Evolutionary conservation across 2,329 filamentous ascomycete species (phyloP).

Genomic region (Beauveria scarabaeidicola): DNA sequence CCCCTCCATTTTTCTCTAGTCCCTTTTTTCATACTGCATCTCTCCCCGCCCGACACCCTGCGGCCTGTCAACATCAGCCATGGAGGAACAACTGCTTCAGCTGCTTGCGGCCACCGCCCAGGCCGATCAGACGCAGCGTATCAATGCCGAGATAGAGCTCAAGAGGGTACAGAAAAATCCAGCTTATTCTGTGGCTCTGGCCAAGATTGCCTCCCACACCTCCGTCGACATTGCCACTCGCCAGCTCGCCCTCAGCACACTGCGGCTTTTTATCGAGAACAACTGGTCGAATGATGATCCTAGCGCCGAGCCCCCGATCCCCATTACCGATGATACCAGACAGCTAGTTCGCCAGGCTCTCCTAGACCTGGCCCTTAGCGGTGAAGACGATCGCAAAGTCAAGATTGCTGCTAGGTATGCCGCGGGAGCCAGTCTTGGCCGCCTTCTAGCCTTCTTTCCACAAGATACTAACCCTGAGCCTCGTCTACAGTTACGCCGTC

Average conservation of each 20-base stretch:
- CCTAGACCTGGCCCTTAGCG: conserved; percentile 67
- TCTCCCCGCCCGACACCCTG: neutral
- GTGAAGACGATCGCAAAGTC: conserved; percentile 72
- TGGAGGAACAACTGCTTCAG: conserved; percentile 89
- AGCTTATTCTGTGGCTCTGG: conserved; percentile 70
- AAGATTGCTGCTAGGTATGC: conserved; percentile 77
- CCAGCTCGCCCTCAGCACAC: conserved; percentile 70
- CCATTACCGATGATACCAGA: conserved; percentile 67
- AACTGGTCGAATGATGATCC: conserved; percentile 76
- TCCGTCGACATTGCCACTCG: conserved; percentile 67
- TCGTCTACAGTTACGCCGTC: conserved; percentile 53
- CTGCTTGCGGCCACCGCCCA: conserved; percentile 83
- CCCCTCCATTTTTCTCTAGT: conserved; percentile 2
- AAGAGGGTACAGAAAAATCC: conserved; percentile 59
- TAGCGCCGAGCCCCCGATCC: conserved; percentile 52
- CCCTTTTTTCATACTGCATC: neutral
- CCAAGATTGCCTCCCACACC: conserved; percentile 70
- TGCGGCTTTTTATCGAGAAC: conserved; percentile 75
- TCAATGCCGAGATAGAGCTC: conserved; percentile 78
- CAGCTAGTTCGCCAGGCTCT: conserved; percentile 63
- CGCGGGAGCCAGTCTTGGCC: neutral
- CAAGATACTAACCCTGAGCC: neutral
- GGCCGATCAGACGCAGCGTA: conserved; percentile 64
- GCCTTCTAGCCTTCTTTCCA: neutral
- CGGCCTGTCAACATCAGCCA: conserved; percentile 29